Percentiles rank a stretch among this genome's conserved stretches.
These are phyloP conservation scores for Capronia epimyces DNA, from an alignment of 2,329 filamentous ascomycete genomes.

Conservation along the genomic window DNA sequence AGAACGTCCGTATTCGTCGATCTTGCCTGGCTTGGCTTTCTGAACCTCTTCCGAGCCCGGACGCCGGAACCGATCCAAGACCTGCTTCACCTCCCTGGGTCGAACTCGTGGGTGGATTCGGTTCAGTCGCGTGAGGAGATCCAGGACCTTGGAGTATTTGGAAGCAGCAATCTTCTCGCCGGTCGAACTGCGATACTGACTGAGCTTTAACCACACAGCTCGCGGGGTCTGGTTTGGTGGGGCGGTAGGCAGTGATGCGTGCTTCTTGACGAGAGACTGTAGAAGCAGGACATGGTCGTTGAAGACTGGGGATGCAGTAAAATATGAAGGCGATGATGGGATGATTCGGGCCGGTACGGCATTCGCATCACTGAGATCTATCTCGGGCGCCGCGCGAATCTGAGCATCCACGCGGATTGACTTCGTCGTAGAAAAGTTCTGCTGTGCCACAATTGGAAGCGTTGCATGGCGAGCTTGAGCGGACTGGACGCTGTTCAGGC, in stretches of 20 bases:
- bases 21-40: slow-evolving; percentile 54
- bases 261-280: slow-evolving; percentile 64
- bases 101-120: slow-evolving; percentile 74
- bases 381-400: slow-evolving; percentile 40
- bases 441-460: slow-evolving; percentile 3
- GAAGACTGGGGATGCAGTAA: slow-evolving; percentile 77
- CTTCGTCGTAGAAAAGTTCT: slow-evolving; percentile 22
- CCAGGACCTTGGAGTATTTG: slow-evolving; percentile 72
- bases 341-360: slow-evolving; percentile 62
- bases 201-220: slow-evolving; percentile 73
- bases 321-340: slow-evolving; percentile 87
- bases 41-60: slow-evolving; percentile 66
- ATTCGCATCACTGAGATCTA: slow-evolving; percentile 36
- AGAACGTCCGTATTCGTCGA: slow-evolving; percentile 74
- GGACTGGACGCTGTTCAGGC: slow-evolving; percentile 4
- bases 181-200: slow-evolving; percentile 65
- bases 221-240: slow-evolving; percentile 61
- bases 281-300: slow-evolving; percentile 76
- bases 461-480: slow-evolving; percentile 6
- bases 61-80: slow-evolving; percentile 66
- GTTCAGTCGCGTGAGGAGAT: slow-evolving; percentile 73
- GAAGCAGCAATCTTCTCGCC: slow-evolving; percentile 69
- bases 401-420: slow-evolving; percentile 17
- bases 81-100: slow-evolving; percentile 61
- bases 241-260: slow-evolving; percentile 66